Conservation (phyloP, 2,329 filamentous ascomycete species). For the Monosporascus sp. region DNA sequence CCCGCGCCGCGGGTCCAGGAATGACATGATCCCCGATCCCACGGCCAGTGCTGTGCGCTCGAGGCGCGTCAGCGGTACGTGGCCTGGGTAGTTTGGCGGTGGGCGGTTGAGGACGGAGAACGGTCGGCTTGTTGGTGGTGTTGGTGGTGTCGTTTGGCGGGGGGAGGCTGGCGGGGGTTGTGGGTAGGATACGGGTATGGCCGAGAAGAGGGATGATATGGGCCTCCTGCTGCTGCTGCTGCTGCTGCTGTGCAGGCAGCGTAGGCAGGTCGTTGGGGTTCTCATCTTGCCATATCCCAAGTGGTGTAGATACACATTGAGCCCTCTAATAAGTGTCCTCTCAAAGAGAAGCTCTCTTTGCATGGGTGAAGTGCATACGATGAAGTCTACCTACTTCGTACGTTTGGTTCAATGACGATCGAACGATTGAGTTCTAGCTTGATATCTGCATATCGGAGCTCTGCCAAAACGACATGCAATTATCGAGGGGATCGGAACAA, state of each 20-base stretch:
- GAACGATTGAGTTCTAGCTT: background rate
- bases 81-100: conserved; percentile 80
- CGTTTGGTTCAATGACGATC: background rate
- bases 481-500: background rate
- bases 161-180: background rate
- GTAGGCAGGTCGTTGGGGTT: background rate
- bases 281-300: background rate
- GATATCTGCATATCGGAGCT: background rate
- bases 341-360: no score
- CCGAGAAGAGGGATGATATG: background rate
- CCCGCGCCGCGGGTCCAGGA: conserved; percentile 73
- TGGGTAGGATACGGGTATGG: background rate
- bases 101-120: conserved; percentile 87
- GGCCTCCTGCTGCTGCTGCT: background rate
- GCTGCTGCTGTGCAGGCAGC: background rate
- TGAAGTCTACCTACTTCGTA: no score
- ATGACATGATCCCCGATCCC: conserved; percentile 57
- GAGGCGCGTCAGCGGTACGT: conserved; percentile 76
- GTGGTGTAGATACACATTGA: background rate
- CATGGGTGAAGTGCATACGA: no score
- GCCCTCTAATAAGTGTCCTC: background rate
- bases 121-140: conserved; percentile 11
- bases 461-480: background rate
- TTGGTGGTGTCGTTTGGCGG: background rate
- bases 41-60: conserved; percentile 70